A percentile compares a stretch with the other conserved stretches of the same genome.
phyloP scores from a whole-genome alignment of 345 rosid species.

The Arabidopsis arenosa region DNA sequence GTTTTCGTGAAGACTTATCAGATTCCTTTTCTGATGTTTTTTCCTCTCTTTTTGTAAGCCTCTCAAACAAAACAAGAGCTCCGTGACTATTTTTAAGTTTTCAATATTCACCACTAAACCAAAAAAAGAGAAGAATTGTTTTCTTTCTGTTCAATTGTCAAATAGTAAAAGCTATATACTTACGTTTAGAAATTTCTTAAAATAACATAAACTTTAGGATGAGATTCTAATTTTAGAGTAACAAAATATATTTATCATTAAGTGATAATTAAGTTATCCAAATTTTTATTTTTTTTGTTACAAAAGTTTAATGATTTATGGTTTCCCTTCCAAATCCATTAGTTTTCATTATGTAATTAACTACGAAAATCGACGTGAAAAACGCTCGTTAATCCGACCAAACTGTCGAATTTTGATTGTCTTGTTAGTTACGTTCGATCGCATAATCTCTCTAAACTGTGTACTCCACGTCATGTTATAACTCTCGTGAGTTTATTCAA shows the following conservation, averaged over 20 bases:
- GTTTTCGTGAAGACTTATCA: constrained; percentile 1
- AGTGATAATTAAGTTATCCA: neutral
- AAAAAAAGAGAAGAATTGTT: neutral
- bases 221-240: constrained; percentile 27
- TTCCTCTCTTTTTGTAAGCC: constrained; percentile 29
- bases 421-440: neutral
- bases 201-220: constrained; percentile 6
- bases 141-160: neutral
- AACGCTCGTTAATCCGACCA: neutral
- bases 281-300: too few species aligned
- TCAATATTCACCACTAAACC: constrained; percentile 15
- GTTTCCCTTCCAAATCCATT: too few species aligned
- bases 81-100: constrained; percentile 34
- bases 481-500: constrained; percentile 24
- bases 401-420: neutral
- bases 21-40: neutral
- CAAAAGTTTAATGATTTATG: too few species aligned
- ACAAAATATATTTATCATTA: neutral
- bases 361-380: neutral
- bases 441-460: constrained; percentile 20
- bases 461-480: constrained; percentile 19
- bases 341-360: neutral
- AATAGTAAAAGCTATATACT: constrained; percentile 3
- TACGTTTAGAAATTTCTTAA: constrained; percentile 1
- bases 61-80: constrained; percentile 3